Percentiles rank a stretch among this genome's conserved stretches.
Conservation (phyloP, 1,284 basidiomycete genomes). For the Hemileia vastatrix region DNA sequence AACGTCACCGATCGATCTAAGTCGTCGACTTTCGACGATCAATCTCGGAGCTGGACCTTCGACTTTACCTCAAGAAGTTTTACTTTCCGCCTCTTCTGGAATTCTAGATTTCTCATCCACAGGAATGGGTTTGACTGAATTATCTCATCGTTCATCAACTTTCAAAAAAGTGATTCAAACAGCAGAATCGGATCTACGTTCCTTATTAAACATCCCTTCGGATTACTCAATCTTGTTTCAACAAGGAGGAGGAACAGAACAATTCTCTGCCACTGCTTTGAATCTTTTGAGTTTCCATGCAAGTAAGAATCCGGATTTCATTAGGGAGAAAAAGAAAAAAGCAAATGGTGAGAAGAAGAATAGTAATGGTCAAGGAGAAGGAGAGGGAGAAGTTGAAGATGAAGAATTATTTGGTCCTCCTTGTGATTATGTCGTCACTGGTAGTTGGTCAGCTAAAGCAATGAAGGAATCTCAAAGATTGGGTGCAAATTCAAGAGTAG, state of each 20-base stretch:
- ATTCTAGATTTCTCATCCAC: conserved; percentile 75
- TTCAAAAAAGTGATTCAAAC: conserved; percentile 62
- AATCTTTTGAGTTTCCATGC: conserved; percentile 71
- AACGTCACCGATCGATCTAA: no score
- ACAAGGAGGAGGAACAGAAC: conserved; percentile 81
- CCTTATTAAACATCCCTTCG: conserved; percentile 65
- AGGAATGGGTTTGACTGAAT: conserved; percentile 85
- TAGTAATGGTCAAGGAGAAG: neutral
- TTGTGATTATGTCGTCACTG: conserved; percentile 84
- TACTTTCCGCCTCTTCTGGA: conserved; percentile 64
- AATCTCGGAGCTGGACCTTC: conserved; percentile 91
- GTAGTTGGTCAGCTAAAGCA: conserved; percentile 84
- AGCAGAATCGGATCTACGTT: conserved; percentile 55
- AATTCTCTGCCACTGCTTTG: conserved; percentile 78
- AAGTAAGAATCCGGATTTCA: conserved; percentile 50
- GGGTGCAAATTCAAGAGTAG: no score
- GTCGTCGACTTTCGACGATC: conserved; percentile 45
- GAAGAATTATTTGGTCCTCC: no score
- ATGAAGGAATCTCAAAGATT: conserved; percentile 64
- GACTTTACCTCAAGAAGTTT: conserved; percentile 67
- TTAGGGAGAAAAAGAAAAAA: neutral
- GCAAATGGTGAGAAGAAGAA: no score
- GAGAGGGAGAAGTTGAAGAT: conserved; percentile 49
- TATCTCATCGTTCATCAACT: conserved; percentile 82
- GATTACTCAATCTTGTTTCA: conserved; percentile 80